phyloP scores from a whole-genome alignment of 2,329 filamentous ascomycete genomes.

The Phoma sp. region DNA sequence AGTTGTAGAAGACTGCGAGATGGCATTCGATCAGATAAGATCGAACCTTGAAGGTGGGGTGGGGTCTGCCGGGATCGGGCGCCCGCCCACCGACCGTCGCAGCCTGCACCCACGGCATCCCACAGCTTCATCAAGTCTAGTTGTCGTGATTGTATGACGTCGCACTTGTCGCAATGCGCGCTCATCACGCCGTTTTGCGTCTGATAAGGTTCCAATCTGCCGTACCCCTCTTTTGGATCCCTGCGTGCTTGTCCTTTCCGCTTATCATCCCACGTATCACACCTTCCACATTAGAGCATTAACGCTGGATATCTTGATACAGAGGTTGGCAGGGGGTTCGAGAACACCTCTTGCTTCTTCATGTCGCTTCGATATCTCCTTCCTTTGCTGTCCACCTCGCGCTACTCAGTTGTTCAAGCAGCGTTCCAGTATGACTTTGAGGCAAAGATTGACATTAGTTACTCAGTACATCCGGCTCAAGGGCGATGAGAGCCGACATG shows the following conservation, averaged over 20 bases:
- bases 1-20: neutral
- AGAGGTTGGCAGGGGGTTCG: neutral
- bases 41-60: constrained; percentile 1
- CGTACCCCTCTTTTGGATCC: too few relatives aligned
- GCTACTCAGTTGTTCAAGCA: neutral
- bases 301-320: neutral
- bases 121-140: neutral
- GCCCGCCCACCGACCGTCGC: neutral
- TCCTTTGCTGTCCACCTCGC: neutral
- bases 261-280: constrained; percentile 8
- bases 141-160: neutral
- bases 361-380: too few relatives aligned
- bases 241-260: neutral
- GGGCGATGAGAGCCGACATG: constrained; percentile 51
- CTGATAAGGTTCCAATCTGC: neutral
- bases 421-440: constrained; percentile 2
- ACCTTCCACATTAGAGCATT: constrained; percentile 6
- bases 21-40: constrained; percentile 13
- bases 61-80: constrained; percentile 4
- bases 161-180: neutral
- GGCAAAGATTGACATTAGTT: constrained; percentile 26
- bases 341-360: neutral
- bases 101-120: neutral
- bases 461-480: constrained; percentile 47
- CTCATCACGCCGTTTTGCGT: neutral